Conservation (phyloP, 768 basidiomycete genomes). For the Tulasnella sp. region DNA sequence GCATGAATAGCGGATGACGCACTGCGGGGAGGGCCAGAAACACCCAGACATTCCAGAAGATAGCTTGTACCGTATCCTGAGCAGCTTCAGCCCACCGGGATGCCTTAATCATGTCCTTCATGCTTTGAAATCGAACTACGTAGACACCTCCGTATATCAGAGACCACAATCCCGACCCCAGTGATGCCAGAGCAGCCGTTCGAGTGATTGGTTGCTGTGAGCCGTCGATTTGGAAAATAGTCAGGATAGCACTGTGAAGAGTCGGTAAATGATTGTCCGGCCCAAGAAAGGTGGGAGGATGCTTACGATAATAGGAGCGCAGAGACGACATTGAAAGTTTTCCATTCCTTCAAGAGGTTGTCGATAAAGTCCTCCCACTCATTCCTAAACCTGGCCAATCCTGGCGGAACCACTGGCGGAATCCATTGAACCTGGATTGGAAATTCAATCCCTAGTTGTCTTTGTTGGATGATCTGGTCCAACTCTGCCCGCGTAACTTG, state of each 20-base stretch:
- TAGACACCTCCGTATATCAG: slow-evolving; percentile 31
- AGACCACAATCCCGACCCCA: slow-evolving; percentile 27
- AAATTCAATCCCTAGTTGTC: slow-evolving; percentile 16
- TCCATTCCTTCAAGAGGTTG: slow-evolving; percentile 68
- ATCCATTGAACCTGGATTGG: slow-evolving; percentile 25
- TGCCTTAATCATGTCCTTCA: slow-evolving; percentile 31
- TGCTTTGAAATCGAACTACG: slow-evolving; percentile 31
- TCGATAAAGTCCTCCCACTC: slow-evolving; percentile 73
- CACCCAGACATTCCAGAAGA: slow-evolving; percentile 33
- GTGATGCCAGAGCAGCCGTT: slow-evolving; percentile 28
- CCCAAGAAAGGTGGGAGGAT: slow-evolving; percentile 3
- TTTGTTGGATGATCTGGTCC: slow-evolving; percentile 40
- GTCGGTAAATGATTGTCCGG: not conserved
- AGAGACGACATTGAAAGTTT: slow-evolving; percentile 68
- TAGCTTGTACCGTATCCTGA: slow-evolving; percentile 23
- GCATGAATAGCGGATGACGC: not conserved
- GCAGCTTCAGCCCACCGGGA: slow-evolving; percentile 31
- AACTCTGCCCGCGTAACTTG: slow-evolving; percentile 74
- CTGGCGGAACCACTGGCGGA: slow-evolving; percentile 24
- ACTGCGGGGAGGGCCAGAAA: slow-evolving; percentile 30
- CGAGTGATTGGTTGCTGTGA: slow-evolving; percentile 31
- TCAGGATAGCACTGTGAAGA: slow-evolving; percentile 30
- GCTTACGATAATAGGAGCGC: slow-evolving; percentile 55
- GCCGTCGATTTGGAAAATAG: slow-evolving; percentile 30
- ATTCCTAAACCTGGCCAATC: slow-evolving; percentile 50